Conservation (phyloP, 257 asterid genomes). For the Ophiorrhiza pumila region DNA sequence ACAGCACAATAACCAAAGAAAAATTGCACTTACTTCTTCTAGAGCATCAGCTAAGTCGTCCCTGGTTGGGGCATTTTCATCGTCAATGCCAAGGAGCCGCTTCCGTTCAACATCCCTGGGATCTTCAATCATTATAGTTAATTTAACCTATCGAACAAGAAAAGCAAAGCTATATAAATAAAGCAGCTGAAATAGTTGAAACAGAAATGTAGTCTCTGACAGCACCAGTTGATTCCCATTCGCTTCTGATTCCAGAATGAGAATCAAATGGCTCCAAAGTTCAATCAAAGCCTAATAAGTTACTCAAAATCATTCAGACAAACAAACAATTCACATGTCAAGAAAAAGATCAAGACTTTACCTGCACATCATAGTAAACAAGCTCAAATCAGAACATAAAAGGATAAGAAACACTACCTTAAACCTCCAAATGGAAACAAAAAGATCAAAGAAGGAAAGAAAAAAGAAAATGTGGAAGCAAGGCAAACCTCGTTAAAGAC, state of each 20-base stretch:
- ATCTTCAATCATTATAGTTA: constrained; percentile 87
- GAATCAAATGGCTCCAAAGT: neutral
- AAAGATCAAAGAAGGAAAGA: neutral
- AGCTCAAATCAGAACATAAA: neutral
- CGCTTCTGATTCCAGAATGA: too few species aligned
- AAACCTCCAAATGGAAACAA: neutral
- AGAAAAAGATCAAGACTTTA: neutral
- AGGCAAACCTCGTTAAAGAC: constrained; percentile 67
- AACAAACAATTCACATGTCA: neutral
- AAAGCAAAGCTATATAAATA: neutral
- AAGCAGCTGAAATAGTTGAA: neutral
- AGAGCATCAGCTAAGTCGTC: constrained; percentile 79
- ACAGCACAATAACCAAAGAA: neutral
- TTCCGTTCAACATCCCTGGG: constrained; percentile 92
- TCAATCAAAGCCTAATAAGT: neutral
- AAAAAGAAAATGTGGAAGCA: neutral
- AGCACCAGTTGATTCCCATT: too few species aligned
- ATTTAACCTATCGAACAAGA: constrained; percentile 52
- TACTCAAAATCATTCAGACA: neutral
- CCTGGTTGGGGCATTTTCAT: constrained; percentile 88
- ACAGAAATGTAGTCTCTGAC: neutral
- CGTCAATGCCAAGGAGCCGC: constrained; percentile 93
- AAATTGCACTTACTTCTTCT: constrained; percentile 56
- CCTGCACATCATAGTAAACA: too few species aligned
- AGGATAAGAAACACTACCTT: neutral